Conservation (phyloP, 2,329 filamentous ascomycete genomes). For the Hymenoscyphus repandus region DNA sequence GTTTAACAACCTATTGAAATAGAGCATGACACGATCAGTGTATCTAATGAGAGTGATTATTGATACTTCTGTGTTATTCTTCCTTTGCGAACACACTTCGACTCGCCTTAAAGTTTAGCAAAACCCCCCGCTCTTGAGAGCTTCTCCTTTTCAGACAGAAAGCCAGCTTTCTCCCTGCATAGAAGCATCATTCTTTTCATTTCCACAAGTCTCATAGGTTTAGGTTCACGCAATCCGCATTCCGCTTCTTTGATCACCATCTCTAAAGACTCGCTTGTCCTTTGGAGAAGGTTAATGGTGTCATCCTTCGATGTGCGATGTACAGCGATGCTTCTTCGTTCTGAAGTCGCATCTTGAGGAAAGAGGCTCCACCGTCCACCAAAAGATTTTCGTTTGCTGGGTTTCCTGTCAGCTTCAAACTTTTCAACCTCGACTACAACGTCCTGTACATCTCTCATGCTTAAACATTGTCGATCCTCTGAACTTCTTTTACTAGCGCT, state of each 20-base stretch:
- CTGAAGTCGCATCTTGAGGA: not conserved
- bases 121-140: not conserved
- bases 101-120: not conserved
- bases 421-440: constrained; percentile 12
- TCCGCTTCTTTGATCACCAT: constrained; percentile 28
- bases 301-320: not conserved
- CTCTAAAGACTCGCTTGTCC: constrained; percentile 5
- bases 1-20: constrained; percentile 39
- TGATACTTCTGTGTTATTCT: not conserved
- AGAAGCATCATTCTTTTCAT: constrained; percentile 28
- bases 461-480: constrained; percentile 1
- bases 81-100: not conserved
- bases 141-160: constrained; percentile 12
- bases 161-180: constrained; percentile 23
- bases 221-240: constrained; percentile 27
- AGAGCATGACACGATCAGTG: not conserved
- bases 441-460: constrained; percentile 7
- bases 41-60: too few relatives aligned
- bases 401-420: not conserved
- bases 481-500: not conserved
- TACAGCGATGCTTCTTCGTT: not conserved
- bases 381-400: constrained; percentile 6
- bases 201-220: constrained; percentile 25
- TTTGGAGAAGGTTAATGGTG: not conserved
- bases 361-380: constrained; percentile 12